Evolutionary conservation across 208 protist genomes (phyloP), one percentile per base, ranked within the genome.

Genomic region (Kentomonas sorsogonicus): DNA sequence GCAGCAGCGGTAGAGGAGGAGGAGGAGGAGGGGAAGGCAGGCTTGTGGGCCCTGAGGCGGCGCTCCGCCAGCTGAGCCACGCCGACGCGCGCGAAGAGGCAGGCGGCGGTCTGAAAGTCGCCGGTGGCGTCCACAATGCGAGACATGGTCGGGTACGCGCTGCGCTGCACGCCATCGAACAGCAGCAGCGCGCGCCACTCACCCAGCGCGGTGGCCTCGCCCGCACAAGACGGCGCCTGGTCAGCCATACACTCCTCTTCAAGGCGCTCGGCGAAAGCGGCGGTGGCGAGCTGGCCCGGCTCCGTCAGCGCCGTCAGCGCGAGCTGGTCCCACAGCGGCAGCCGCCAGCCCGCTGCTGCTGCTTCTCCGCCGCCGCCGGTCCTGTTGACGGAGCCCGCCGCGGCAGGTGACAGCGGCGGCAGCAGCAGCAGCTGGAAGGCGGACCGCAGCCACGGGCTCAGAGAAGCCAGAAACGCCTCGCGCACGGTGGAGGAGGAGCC

Each of bases 71-170:
- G n/a, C n/a, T n/a, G n/a, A n/a, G n/a, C n/a, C 50, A 77, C 73
- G 6, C 75, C 86, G 9, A 94, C 63, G 22, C 83, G 77, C 27
- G 83, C 81, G 70, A 79, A 94, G 6, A 94, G 65, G 59, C 87
- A 94, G 20, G 83, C 83, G 18, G 74, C 87, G 16, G 91, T 72
- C 59, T 94, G 87, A 41, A 88, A 89, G 63, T 94, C 77, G 4
- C 79, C 84, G 0, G 87, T 90, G 65, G 61, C 69, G 53, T 94
- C 84, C 20, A 94, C 87, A 23, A 91, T 84, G 22, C 53, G 43
- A 66, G 89, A 79, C 82, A 91, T 91, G 13, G 67, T 43, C 16
- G 68, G 60, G 58, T 59, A 80, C n/a, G 79, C 77, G n/a, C 30
- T 44, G n/a, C 41, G 44, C 45, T 65, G 66, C 39, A 93, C 67